Evolutionary conservation across 192 early-diverging fungal species (phyloP), one percentile per base, ranked within the genome.

Genomic region (Coemansia pectinata): DNA sequence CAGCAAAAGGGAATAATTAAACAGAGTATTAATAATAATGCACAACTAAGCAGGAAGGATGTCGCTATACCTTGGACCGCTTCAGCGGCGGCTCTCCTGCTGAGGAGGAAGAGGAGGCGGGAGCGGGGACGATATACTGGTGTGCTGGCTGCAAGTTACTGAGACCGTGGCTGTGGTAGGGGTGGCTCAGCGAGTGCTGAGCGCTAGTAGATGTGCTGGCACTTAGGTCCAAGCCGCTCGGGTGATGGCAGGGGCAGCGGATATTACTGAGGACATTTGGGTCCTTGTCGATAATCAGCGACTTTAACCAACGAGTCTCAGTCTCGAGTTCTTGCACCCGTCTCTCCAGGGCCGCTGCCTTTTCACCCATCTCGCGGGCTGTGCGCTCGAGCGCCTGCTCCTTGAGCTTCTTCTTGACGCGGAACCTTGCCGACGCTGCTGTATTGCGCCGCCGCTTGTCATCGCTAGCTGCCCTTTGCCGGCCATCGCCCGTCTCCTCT

Each of bases 401-500:
- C 41, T 92, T 88, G 77, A 90, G 68, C 87, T 97, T 97, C 84
- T 97, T 99, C 87, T 96, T 96, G 59, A 92, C 86, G 17, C 97
- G 87, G 89, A 99, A 99, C 11, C 97, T 86, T 19, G 95, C 96
- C 14, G 92, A 94, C 15, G 97, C 97, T 19, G 90, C 95, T 5
- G 95, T 99, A 86, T 99, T 99, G 47, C 96, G 90, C 31, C 89
- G 84, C 55, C 96, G 88, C 85, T 98, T 98, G 79, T 98, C 95
- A 58, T 90, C 91, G 63, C 91, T 87, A 17, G 86, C 87, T 3
- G 78, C 74, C 15, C 70, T 38, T 68, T 78, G 25, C 47, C 71
- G 67, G n/a, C 23, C 29, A 41, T 62, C 71, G 19, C 48, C 69
- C 14, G 21, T 36, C 6, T 63, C 61, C 25, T 52, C 53, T 3